Conservation (phyloP, 768 basidiomycete species). For the Mycena polygramma region DNA sequence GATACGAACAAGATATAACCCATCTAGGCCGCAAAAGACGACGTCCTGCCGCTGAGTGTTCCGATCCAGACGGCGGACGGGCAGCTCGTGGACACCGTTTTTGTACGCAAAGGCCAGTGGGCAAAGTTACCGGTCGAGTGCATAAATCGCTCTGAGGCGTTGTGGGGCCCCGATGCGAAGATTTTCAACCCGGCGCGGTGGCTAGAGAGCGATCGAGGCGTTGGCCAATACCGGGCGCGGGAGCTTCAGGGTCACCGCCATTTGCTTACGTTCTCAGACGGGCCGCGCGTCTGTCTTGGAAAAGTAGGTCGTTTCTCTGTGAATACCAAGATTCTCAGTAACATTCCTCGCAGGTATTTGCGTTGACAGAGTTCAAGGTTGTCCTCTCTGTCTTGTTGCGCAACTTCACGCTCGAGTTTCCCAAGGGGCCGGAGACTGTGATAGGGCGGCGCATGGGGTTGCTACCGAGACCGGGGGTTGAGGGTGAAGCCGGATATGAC, state of each 20-base stretch:
- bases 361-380: conserved; percentile 55
- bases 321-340: too few relatives aligned
- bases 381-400: conserved; percentile 57
- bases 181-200: conserved; percentile 60
- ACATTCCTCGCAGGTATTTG: conserved; percentile 41
- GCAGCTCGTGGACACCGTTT: conserved; percentile 44
- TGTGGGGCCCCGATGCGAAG: conserved; percentile 61
- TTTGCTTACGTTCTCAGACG: conserved; percentile 53
- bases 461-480: conserved; percentile 52
- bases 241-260: conserved; percentile 51
- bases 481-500: conserved; percentile 44
- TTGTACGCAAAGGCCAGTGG: conserved; percentile 53
- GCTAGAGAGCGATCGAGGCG: conserved; percentile 16
- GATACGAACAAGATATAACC: background rate
- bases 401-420: conserved; percentile 56
- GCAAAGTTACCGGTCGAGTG: conserved; percentile 52
- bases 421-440: conserved; percentile 49
- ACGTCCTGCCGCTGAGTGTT: conserved; percentile 51
- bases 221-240: conserved; percentile 34
- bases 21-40: conserved; percentile 56
- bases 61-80: conserved; percentile 47
- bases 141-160: conserved; percentile 53
- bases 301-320: conserved; percentile 26
- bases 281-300: conserved; percentile 51
- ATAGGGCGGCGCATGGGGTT: conserved; percentile 49